Base-by-base conservation (phyloP, 768 basidiomycete species). In the Boletus sp. region DNA sequence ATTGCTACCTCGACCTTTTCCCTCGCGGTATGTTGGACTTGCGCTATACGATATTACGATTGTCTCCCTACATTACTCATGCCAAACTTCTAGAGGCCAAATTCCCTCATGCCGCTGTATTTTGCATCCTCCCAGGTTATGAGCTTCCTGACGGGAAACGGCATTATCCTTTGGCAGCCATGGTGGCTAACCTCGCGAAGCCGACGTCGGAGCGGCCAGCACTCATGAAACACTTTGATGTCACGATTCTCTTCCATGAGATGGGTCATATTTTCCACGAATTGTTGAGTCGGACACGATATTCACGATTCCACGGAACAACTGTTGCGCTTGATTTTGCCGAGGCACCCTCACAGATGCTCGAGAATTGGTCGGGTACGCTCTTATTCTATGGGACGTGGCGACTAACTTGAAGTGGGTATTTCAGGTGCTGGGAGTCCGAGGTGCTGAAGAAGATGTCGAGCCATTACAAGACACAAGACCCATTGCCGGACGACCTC, bases 161-260 rank as follows among this genome's bases (percentile, higher is more conserved):
- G 23, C 77, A 76, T 66, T 91, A 90, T 66, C 90, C 90, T 8
- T 68, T 89, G 25, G 72, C 84, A 0, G 85, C 85, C 3, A 93
- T 93, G 86, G 92, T 93, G 5, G 90, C 91, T 37, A 94, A 93
- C 68, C 79, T 94, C 7, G 88, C 90, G 2, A 93, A 94, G 67
- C 78, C 90, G 8, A 90, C 89, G 4, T 79, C 83, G 0, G 82
- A 85, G 14, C 83, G 84, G 57, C 88, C 89, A 7, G 90, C 89
- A n/a, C 74, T 92, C 47, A 90, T 94, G 88, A 73, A 78, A 21
- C 89, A 92, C 55, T 84, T 86, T 60, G 87, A 91, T 54, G 89
- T 90, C 3, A 89, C 89, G 7, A 93, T 86, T 0, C 88, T 93
- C 74, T 91, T 93, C 80, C 91, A 93, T 62, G 90, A 91, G 71